A percentile compares a stretch with the other conserved stretches of the same genome.
phyloP scores from a whole-genome alignment of 768 basidiomycete genomes.

The Calocera cornea region DNA sequence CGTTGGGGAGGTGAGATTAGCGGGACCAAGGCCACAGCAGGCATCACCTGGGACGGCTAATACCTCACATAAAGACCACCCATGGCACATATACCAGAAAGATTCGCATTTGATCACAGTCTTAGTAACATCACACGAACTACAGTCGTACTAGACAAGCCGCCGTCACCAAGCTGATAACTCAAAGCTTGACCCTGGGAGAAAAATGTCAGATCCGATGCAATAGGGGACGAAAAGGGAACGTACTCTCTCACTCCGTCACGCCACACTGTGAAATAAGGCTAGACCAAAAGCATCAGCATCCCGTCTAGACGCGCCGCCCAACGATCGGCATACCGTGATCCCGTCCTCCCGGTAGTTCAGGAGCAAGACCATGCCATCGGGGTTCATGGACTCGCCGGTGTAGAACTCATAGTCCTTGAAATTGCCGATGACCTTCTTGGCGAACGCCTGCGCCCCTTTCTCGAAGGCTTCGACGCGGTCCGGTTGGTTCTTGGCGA shows the following conservation, averaged over 20 bases:
- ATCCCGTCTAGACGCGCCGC: not conserved
- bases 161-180: no score
- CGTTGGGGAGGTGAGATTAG: no score
- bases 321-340: conserved; percentile 30
- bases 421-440: conserved; percentile 82
- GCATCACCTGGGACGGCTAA: no score
- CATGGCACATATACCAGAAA: no score
- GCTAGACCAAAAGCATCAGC: conserved; percentile 27
- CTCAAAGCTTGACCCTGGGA: not conserved
- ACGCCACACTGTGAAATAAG: conserved; percentile 93
- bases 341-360: conserved; percentile 61
- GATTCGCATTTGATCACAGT: no score
- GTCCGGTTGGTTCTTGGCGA: conserved; percentile 41
- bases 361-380: conserved; percentile 87
- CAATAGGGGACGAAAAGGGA: not conserved
- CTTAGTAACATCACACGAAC: no score
- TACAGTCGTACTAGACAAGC: no score
- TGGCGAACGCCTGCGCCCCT: conserved; percentile 59
- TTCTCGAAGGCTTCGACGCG: conserved; percentile 68
- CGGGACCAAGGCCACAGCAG: no score
- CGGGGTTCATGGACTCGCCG: conserved; percentile 55
- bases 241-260: conserved; percentile 62
- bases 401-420: conserved; percentile 75
- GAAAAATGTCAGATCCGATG: no score
- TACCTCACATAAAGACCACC: no score